Base-by-base conservation (phyloP, 1,284 basidiomycete genomes). In the Albatrellus sp. region DNA sequence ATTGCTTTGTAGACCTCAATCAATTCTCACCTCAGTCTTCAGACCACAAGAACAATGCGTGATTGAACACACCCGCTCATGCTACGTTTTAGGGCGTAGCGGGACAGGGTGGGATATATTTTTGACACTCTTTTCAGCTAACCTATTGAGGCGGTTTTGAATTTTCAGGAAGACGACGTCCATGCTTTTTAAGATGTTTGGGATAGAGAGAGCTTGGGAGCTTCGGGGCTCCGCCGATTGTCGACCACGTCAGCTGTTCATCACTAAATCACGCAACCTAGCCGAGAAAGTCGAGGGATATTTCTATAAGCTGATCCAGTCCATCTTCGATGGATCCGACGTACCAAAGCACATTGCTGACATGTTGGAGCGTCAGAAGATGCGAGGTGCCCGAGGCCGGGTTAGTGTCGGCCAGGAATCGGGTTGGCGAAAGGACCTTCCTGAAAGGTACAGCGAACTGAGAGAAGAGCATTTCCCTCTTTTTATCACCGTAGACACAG, bases 131-230 rank as follows among this genome's bases (percentile, higher is more conserved):
- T 24, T 24, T 24, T 7, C 7, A 24, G 4, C 3, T 24, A 7
- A 24, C 24, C 7, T 24, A 24, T 24, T 24, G 24, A 24, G 7
- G 24, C 24, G 24, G 7, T 24, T 24, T 24, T 7, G 12, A 11
- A n/a, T 14, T 1, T 42, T 31, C 51, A 82, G 80, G 4, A 84
- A 86, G 69, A 86, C 80, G 0, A 83, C 80, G 0, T 81, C 79
- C 0, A 80, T 84, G 70, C 60, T 83, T 0, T 80, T 77, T 65
- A 82, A 81, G 60, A 84, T 84, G 70, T 61, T 84, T 3, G 70
- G 74, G 4, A 71, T 83, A 6, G 76, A 84, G 51, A 63, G 69
- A 8, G 62, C 67, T 1, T 75, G 68, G 59, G 60, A 69, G 37
- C 48, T 62, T 20, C 3, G 24, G 7, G 24, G 24, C 7, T 57